phyloP scores from a whole-genome alignment of 495 filamentous ascomycete species.

The Aspergillus biplanus region DNA sequence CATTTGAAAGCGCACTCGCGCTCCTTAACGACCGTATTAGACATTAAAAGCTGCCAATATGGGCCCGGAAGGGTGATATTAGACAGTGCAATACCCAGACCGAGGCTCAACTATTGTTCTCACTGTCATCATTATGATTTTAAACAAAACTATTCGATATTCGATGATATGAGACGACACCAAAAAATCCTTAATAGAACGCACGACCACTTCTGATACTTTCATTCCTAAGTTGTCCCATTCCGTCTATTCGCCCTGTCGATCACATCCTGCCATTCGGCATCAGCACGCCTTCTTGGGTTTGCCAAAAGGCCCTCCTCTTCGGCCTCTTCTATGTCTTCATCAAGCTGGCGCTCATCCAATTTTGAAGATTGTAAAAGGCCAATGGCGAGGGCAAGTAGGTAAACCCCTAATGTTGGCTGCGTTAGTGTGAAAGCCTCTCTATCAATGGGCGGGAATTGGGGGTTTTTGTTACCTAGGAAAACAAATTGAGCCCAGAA shows the following conservation, averaged over 20 bases:
- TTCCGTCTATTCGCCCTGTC: constrained; percentile 46
- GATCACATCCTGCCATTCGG: constrained; percentile 88
- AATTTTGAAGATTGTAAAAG: constrained; percentile 80
- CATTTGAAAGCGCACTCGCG: constrained; percentile 77
- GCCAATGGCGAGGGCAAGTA: constrained; percentile 73
- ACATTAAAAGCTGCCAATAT: constrained; percentile 11
- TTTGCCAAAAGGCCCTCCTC: constrained; percentile 88
- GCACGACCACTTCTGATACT: too few relatives aligned
- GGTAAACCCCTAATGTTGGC: constrained; percentile 60
- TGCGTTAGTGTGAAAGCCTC: not conserved
- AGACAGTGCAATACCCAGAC: not conserved
- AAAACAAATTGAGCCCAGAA: constrained; percentile 98
- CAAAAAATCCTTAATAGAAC: too few relatives aligned
- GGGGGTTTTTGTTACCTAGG: constrained; percentile 55
- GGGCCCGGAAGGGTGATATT: not conserved
- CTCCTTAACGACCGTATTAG: constrained; percentile 56
- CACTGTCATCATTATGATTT: not conserved
- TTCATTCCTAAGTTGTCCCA: not conserved
- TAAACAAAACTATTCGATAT: not conserved
- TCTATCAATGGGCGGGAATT: not conserved
- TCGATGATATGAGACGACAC: too few relatives aligned
- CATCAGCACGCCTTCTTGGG: constrained; percentile 76
- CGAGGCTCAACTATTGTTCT: not conserved
- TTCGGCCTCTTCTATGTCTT: constrained; percentile 91
- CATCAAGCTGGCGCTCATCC: constrained; percentile 74